Percentiles rank a stretch among this genome's conserved stretches.
Conservation (phyloP, 768 basidiomycete species). For the Phanerochaete sordida region DNA sequence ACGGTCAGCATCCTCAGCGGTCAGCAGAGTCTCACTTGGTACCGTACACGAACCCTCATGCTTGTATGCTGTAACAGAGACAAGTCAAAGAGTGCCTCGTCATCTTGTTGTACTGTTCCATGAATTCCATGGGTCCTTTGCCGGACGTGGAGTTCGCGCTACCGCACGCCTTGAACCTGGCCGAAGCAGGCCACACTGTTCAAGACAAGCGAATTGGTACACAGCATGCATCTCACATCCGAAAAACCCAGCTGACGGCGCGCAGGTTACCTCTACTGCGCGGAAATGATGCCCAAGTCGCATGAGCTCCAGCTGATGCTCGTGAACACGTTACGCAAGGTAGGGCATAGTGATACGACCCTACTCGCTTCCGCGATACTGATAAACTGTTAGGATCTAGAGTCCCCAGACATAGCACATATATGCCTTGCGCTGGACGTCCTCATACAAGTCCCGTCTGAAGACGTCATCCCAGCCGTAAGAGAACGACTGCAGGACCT, state of each 20-base stretch:
- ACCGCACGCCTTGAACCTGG: constrained; percentile 71
- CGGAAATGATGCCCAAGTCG: constrained; percentile 61
- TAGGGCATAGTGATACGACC: constrained; percentile 19
- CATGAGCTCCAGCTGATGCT: constrained; percentile 81
- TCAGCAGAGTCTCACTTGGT: constrained; percentile 33
- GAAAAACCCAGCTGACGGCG: neutral
- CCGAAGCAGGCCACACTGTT: constrained; percentile 60
- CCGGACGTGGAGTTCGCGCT: constrained; percentile 64
- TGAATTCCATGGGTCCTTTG: constrained; percentile 41
- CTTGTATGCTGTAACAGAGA: constrained; percentile 36
- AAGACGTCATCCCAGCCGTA: constrained; percentile 74
- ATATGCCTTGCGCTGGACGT: constrained; percentile 74
- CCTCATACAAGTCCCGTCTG: constrained; percentile 56
- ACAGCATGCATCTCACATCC: neutral
- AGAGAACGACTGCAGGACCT: constrained; percentile 62
- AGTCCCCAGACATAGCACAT: constrained; percentile 47
- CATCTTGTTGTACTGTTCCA: constrained; percentile 66
- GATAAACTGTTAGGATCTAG: constrained; percentile 56
- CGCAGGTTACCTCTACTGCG: constrained; percentile 76
- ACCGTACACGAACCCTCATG: neutral
- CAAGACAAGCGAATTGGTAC: constrained; percentile 68
- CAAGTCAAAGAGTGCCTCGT: constrained; percentile 65
- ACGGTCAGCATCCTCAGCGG: constrained; percentile 47
- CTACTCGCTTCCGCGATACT: neutral
- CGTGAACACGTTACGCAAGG: constrained; percentile 84